A percentile compares a stretch with the other conserved stretches of the same genome.
Conservation (phyloP, 2,329 filamentous ascomycete species). For the Fusarium vanettenii region DNA sequence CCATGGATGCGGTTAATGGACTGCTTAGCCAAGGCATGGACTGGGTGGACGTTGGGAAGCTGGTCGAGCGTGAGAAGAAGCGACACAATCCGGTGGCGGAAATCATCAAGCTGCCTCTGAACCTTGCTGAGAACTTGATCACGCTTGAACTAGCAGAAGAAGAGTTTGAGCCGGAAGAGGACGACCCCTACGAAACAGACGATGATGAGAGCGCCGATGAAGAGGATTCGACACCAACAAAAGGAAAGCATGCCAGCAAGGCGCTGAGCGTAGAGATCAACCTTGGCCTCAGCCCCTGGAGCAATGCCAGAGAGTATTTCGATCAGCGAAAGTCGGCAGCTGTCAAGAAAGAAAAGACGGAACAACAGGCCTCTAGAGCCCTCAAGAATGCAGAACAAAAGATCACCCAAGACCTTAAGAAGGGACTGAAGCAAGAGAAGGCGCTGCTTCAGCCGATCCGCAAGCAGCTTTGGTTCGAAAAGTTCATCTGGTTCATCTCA, state of each 20-base stretch:
- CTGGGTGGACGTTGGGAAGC: conserved; percentile 89
- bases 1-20: conserved; percentile 90
- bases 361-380: conserved; percentile 82
- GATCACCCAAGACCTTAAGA: conserved; percentile 86
- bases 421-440: conserved; percentile 91
- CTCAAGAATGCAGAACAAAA: conserved; percentile 92
- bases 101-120: conserved; percentile 87
- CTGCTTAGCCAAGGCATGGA: conserved; percentile 96
- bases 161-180: conserved; percentile 70
- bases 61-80: conserved; percentile 89
- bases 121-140: conserved; percentile 88
- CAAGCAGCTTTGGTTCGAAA: conserved; percentile 94
- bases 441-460: conserved; percentile 85
- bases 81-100: conserved; percentile 86
- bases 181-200: conserved; percentile 73
- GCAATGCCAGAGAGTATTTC: conserved; percentile 92
- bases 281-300: conserved; percentile 83
- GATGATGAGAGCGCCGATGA: conserved; percentile 63
- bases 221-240: conserved; percentile 47
- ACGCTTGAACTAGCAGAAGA: conserved; percentile 83
- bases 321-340: conserved; percentile 87
- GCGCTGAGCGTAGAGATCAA: conserved; percentile 84
- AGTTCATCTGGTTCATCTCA: conserved; percentile 95
- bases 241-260: conserved; percentile 60
- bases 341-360: conserved; percentile 87